Evolutionary conservation across 2,329 filamentous ascomycete genomes (phyloP), one percentile per base, ranked within the genome.

Genomic region (Ascochyta koolunga): DNA sequence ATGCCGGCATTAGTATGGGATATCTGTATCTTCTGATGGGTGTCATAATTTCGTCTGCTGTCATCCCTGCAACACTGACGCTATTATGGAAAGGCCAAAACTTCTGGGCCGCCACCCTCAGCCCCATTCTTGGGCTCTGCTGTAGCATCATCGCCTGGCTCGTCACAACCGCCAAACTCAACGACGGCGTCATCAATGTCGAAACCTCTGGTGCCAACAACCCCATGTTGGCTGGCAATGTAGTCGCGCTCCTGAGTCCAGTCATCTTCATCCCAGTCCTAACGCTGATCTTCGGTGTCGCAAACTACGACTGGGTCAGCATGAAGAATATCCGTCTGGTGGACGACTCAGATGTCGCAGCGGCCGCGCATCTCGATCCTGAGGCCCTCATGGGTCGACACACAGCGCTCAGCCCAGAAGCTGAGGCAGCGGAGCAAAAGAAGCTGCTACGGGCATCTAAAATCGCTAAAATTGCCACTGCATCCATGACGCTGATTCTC

Each of bases 11-110:
- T 29, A 65, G 64, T 43, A 95, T 96, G 90, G 91, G 91, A 8
- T 96, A 92, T 67, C 80, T 96, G 1, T 96, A 95, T 69, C 79
- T 96, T 1, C 84, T 96, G 70, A 96, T 96, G 92, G 92, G 92
- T 5, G 89, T 92, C 41, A 90, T 96, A 65, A 95, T 96, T 67
- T 92, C 89, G 0, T 86, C 89, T 0, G 92, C 91, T 1, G 91
- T 96, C 1, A 82, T 96, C 9, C 92, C 93, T 0, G 90, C 91
- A 0, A 88, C 90, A 0, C 78, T 96, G 58, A 90, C 91, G 0
- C 81, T 96, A 0, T 80, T 92, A 53, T 96, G 91, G 91, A 84
- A 84, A 41, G 85, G 88, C 0, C 91, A 96, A 72, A 91, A 90
- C 67, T 86, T 84, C 77, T 86, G 86, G 74, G 89, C 90, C 0